Base-by-base conservation (phyloP, 305 asterid genomes). In the Ilex paraguariensis region DNA sequence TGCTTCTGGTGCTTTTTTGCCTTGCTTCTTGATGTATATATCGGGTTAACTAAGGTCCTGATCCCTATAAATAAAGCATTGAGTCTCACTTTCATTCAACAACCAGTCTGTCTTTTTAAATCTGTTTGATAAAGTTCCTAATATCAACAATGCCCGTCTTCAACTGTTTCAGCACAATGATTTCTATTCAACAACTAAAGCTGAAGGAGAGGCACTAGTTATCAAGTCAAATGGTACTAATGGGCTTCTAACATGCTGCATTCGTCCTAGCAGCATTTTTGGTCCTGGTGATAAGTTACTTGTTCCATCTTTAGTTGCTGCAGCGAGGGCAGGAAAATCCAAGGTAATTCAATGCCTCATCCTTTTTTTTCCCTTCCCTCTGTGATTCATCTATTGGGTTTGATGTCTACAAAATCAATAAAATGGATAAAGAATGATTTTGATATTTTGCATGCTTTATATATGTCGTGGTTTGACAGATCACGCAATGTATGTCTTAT, bases 231-330 rank as follows among this genome's bases (percentile, higher is more conserved):
- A 90, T 82, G 90, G 86, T 72, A 62, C 66, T 4, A 77, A 87
- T 51, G 99, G 95, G n/a, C 96, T 93, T 74, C 79, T 81, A 64
- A 87, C 96, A 49, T 90, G 97, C 78, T 87, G 92, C 78, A 81
- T 90, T 66, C 80, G 96, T 59, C 99, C 99, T 60, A 93, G 99
- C 82, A 82, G 99, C 83, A 93, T 90, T 63, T 93, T 93, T 75
- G 99, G 99, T 66, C 99, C 96, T 56, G 96, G 99, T 70, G 99
- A 93, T 78, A 93, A 80, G 75, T 80, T 90, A 76, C 89, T 90
- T 62, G 95, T 90, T 73, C 96, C 96, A 72, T 85, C 96, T 66
- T 76, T 90, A 67, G 80, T 82, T 62, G 77, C 90, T 65, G 91
- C 97, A 53, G 95, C 95, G 78, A 87, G 89, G 80, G 84, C 99